Evolutionary conservation across 352 stramenopile genomes (phyloP), one percentile per base, ranked within the genome.

Genomic region (Phytopythium delawarense): DNA sequence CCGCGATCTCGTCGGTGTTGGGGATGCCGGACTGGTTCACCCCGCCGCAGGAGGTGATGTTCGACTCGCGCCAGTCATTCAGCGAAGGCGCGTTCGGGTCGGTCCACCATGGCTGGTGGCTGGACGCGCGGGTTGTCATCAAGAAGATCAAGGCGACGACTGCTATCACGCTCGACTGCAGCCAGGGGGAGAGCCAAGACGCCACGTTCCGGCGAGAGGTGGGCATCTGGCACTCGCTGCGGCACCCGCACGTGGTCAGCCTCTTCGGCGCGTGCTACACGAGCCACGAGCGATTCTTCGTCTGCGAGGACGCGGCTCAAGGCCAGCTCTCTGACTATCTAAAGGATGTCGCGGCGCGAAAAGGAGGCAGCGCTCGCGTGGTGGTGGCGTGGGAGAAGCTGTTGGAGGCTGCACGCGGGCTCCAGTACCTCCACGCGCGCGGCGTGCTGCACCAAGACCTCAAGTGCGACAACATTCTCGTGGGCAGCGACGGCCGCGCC

Each of bases 1-100:
- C 20, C 46, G 23, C 5, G 1, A 1, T 28, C 23, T 21, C 46
- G 2, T 12, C 13, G 46, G 4, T 25, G 0, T 4, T 21, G 46
- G 48, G 16, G 4, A 34, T 63, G 20, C 66, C 62, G 0, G 54
- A 55, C 1, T 75, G 68, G 68, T 75, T 71, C 32, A 65, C 69
- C 0, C 64, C 68, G 3, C 57, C 64, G 0, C 57, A 69, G 20
- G 68, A 75, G 28, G 67, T 74, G 34, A 44, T 66, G 16, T 75
- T 75, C 30, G 44, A 65, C 30, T 34, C 20, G 23, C 53, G 58
- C 25, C 39, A 50, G 8, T 57, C 62, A 8, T 76, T 78, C 45
- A 67, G 62, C 30, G 70, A 74, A 12, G 71, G 71, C 5, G 50
- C 68, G 1, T 76, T 70, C 42, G 71, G 68, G 8, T 72, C 68